phyloP scores from a whole-genome alignment of 2,329 filamentous ascomycete genomes.

The Juglanconis oblonga region DNA sequence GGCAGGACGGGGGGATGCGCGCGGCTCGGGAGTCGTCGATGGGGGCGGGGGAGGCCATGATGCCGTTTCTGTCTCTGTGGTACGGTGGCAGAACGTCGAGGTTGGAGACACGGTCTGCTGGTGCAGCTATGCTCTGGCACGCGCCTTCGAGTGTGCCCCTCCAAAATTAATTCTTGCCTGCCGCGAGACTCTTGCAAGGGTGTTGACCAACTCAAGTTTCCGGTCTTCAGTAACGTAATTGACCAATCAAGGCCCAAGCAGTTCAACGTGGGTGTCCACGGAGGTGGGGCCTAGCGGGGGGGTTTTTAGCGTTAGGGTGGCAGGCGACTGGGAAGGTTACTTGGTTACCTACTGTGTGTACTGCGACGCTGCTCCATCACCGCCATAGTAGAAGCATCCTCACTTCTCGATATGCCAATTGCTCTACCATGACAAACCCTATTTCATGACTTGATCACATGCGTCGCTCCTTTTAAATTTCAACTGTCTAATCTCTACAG shows the following conservation, averaged over 20 bases:
- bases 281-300: not conserved
- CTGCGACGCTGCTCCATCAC: too few relatives aligned
- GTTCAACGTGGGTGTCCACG: not conserved
- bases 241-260: not conserved
- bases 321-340: not conserved
- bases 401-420: not conserved
- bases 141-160: not conserved
- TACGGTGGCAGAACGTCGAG: slow-evolving; percentile 3
- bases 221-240: slow-evolving; percentile 10
- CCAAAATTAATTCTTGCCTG: not conserved
- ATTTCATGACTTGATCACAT: not conserved
- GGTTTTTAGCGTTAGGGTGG: not conserved
- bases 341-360: too few relatives aligned
- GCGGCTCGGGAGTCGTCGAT: slow-evolving; percentile 48
- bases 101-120: too few relatives aligned
- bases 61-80: not conserved
- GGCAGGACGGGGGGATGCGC: slow-evolving; percentile 53
- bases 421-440: not conserved
- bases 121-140: not conserved
- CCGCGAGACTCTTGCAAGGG: too few relatives aligned
- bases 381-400: not conserved
- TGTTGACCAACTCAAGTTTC: not conserved
- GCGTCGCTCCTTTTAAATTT: not conserved
- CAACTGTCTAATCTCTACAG: not conserved
- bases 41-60: slow-evolving; percentile 12